Base-by-base conservation (phyloP, 2,329 filamentous ascomycete genomes). In the Metarhizium humberi region DNA sequence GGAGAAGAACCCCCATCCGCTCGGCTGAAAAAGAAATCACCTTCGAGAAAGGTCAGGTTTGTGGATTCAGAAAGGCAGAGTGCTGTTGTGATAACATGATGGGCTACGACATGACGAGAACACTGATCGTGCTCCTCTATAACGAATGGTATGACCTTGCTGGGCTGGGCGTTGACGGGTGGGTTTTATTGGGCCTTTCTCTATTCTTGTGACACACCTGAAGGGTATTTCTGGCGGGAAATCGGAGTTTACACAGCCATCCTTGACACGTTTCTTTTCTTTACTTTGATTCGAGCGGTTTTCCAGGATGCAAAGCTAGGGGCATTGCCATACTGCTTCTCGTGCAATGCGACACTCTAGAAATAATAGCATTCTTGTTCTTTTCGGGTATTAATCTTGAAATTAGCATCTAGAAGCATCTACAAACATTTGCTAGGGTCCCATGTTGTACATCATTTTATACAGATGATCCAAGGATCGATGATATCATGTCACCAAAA, bases 401-500 rank as follows among this genome's bases (percentile, higher is more conserved):
- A 30, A 14, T 14, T 48, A 20, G 25, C 30, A 30, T 30, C 20
- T 48, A 30, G 3, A n/a, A 20, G 25, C 30, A 30, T 30, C 20
- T 48, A 30, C 10, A n/a, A 20, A 48, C 25, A 30, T 10, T 48
- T 4, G 25, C 14, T 7, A 30, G 3, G 20, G 43, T 40, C 25
- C 20, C 40, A 38, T 42, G 42, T 52, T 20, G 13, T 49, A 30
- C 32, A 18, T 45, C 20, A 49, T 29, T 38, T 18, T 56, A 56
- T 49, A 56, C 16, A 51, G 7, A 40, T 34, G 45, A 42, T 47
- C 49, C 29, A 51, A 46, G 16, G 10, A 47, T 18, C 2, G 42
- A 7, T 42, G 52, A 51, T 47, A 14, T 25, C 13, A 20, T 60
- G 60, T 64, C 61, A 84, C 80, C 80, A 84, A 57, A 82, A 73